Conservation (phyloP, 225 moss, liverwort and hornwort species). For the Pseudoscleropodium purum region DNA sequence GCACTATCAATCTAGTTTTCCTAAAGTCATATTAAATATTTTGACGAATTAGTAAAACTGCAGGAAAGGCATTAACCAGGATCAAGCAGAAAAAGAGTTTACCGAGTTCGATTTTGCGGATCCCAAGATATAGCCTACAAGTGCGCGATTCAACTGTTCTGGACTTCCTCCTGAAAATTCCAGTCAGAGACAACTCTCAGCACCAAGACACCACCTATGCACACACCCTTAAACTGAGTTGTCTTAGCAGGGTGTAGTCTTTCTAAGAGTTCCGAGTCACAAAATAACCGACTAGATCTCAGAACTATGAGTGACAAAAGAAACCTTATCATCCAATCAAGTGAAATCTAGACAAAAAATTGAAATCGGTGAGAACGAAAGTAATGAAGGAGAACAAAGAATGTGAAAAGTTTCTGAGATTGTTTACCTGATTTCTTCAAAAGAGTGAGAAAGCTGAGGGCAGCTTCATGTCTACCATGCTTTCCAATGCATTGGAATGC, state of each 20-base stretch:
- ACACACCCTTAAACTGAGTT: not conserved
- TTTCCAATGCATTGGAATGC: slow-evolving; percentile 56
- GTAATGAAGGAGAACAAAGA: not conserved
- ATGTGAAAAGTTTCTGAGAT: not conserved
- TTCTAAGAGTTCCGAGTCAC: not conserved
- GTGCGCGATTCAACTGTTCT: slow-evolving; percentile 29
- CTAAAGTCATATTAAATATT: not conserved
- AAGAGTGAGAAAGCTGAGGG: slow-evolving; percentile 17
- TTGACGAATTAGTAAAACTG: not conserved
- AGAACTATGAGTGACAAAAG: not conserved
- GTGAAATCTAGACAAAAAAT: not conserved
- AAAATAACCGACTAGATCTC: not conserved
- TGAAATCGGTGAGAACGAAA: not conserved
- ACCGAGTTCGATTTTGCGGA: slow-evolving; percentile 32
- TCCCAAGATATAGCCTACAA: slow-evolving; percentile 35
- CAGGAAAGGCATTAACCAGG: not conserved
- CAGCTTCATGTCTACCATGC: slow-evolving; percentile 33
- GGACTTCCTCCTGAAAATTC: slow-evolving; percentile 29
- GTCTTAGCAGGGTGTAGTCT: not conserved
- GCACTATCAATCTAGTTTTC: not conserved
- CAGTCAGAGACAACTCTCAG: not conserved
- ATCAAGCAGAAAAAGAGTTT: not conserved
- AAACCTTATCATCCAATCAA: not conserved
- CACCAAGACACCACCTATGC: not conserved
- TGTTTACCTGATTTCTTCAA: slow-evolving; percentile 26